Percentiles rank a stretch among this genome's conserved stretches.
phyloP scores from a whole-genome alignment of 2,329 filamentous ascomycete genomes.

The Penicillium hesseltinei region DNA sequence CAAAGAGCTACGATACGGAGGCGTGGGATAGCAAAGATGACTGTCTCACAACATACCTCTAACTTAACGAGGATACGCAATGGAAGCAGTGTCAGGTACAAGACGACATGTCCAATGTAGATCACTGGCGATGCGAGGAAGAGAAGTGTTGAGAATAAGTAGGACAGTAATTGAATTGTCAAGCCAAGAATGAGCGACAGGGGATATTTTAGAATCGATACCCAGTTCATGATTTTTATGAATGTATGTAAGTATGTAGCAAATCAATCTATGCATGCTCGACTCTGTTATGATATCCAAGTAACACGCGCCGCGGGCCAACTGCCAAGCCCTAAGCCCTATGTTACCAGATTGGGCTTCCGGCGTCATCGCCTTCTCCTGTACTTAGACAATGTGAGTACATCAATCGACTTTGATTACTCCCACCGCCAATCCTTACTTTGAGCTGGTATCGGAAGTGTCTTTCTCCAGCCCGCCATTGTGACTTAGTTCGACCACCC shows the following conservation, averaged over 20 bases:
- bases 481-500: constrained; percentile 9
- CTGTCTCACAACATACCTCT: constrained; percentile 47
- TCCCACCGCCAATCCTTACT: constrained; percentile 11
- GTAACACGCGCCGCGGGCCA: constrained; percentile 2
- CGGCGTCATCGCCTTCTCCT: constrained; percentile 23
- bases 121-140: constrained; percentile 49
- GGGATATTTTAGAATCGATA: neutral
- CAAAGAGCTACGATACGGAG: neutral
- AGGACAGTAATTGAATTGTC: constrained; percentile 18
- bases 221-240: constrained; percentile 2
- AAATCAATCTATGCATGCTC: neutral
- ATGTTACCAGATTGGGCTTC: constrained; percentile 13
- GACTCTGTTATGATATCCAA: constrained; percentile 7
- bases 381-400: constrained; percentile 8
- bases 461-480: constrained; percentile 24
- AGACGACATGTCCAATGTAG: constrained; percentile 45
- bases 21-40: neutral
- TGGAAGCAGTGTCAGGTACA: constrained; percentile 48
- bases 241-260: neutral
- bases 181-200: constrained; percentile 8
- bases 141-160: constrained; percentile 31
- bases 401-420: constrained; percentile 12
- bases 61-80: constrained; percentile 53
- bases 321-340: constrained; percentile 25
- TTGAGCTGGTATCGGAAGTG: constrained; percentile 12